Conservation (phyloP, 805 yeast species). For the Cyberlindnera euphorbiae region DNA sequence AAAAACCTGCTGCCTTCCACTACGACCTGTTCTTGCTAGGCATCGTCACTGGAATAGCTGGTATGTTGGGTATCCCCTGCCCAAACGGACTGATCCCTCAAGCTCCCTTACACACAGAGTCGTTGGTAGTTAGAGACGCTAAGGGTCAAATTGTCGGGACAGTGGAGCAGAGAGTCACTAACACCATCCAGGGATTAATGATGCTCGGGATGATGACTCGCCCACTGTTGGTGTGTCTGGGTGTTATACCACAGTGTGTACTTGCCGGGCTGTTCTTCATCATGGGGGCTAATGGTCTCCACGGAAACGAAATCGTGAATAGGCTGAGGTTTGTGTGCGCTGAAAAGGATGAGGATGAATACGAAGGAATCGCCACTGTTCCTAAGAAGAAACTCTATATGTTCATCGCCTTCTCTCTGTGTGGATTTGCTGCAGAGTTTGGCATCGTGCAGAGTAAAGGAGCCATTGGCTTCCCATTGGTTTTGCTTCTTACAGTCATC, state of each 20-base stretch:
- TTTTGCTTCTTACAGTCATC: slow-evolving; percentile 61
- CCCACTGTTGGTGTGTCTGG: slow-evolving; percentile 77
- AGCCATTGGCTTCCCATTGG: slow-evolving; percentile 92
- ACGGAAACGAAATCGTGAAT: slow-evolving; percentile 58
- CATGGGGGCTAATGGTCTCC: slow-evolving; percentile 83
- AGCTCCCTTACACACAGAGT: slow-evolving; percentile 87
- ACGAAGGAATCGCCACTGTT: slow-evolving; percentile 28
- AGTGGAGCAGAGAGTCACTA: slow-evolving; percentile 87
- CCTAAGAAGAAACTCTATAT: slow-evolving; percentile 37
- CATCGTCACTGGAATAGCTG: slow-evolving; percentile 80
- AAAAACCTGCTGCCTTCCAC: slow-evolving; percentile 86
- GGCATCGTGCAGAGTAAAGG: slow-evolving; percentile 83
- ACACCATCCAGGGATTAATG: slow-evolving; percentile 77
- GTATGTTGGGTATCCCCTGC: slow-evolving; percentile 86
- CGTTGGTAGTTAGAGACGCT: slow-evolving; percentile 51
- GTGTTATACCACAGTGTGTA: slow-evolving; percentile 87
- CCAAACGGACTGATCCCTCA: slow-evolving; percentile 97
- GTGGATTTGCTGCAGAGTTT: slow-evolving; percentile 76
- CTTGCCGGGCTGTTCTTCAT: slow-evolving; percentile 88
- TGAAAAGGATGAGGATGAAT: slow-evolving; percentile 6
- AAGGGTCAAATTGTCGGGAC: slow-evolving; percentile 34
- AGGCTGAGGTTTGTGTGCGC: slow-evolving; percentile 54
- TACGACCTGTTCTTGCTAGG: slow-evolving; percentile 88
- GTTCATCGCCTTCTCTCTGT: slow-evolving; percentile 53
- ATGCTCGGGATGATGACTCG: slow-evolving; percentile 85